phyloP scores from a whole-genome alignment of 441 rosid species.

The Viola pubescens region DNA sequence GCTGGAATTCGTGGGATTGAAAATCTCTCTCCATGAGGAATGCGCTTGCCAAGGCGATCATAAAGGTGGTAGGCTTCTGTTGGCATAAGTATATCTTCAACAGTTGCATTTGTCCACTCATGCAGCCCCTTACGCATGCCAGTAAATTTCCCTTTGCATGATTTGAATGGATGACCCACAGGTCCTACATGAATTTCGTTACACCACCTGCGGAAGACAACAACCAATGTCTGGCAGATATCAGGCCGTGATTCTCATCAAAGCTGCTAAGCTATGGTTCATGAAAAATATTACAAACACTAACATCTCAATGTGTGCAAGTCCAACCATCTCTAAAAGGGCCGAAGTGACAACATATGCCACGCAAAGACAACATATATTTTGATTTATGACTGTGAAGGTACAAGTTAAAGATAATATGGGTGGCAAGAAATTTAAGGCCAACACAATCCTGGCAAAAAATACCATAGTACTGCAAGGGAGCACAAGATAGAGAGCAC shows the following conservation, averaged over 20 bases:
- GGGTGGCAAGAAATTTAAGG: no score
- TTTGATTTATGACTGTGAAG: no score
- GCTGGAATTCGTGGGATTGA: slow-evolving; percentile 75
- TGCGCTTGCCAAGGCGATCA: slow-evolving; percentile 75
- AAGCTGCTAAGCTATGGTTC: no score
- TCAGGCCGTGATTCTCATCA: not conserved
- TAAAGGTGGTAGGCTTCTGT: slow-evolving; percentile 75
- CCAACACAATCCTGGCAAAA: no score
- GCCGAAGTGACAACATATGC: no score
- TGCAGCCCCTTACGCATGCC: slow-evolving; percentile 70
- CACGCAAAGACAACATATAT: no score
- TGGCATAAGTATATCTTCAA: slow-evolving; percentile 63
- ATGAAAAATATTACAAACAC: no score
- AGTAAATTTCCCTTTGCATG: slow-evolving; percentile 68
- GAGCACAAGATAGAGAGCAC: no score
- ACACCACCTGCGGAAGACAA: slow-evolving; percentile 53
- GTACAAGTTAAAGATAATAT: no score
- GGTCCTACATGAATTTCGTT: slow-evolving; percentile 89
- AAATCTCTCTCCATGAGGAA: slow-evolving; percentile 74
- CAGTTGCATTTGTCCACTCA: slow-evolving; percentile 61
- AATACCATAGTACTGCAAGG: no score
- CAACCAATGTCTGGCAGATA: not conserved
- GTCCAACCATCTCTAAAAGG: no score
- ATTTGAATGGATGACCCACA: slow-evolving; percentile 82
- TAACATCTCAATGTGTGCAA: no score